Base-by-base conservation (phyloP, 495 filamentous ascomycete genomes). In the Aspergillus sclerotiicarbonarius region DNA sequence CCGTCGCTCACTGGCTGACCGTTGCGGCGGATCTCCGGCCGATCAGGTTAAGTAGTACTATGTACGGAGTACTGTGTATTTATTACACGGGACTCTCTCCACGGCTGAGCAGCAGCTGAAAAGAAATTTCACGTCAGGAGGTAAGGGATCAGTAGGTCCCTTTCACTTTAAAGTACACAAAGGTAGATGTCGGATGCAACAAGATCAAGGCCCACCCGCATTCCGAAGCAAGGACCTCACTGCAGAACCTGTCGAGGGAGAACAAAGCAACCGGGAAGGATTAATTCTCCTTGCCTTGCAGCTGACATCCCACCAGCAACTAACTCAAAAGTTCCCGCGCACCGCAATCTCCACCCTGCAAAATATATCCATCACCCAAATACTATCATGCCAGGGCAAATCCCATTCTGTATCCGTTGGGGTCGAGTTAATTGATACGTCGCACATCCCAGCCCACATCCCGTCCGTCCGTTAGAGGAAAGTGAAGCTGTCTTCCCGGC, bases 21-120 rank as follows among this genome's bases (percentile, higher is more conserved):
- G 55, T 57, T 57, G 25, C 31, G 32, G 54, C 47, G 55, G 55
- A 48, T 45, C 55, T 15, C n/a, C 35, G 53, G 54, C 54, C 54
- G 54, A 56, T 56, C 33, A 35, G 9, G 33, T 35, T 35, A 3
- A 13, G 31, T 10, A n/a, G n/a, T n/a, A n/a, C n/a, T n/a, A n/a
- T n/a, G n/a, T n/a, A n/a, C n/a, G n/a, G n/a, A n/a, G n/a, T n/a
- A n/a, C n/a, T n/a, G n/a, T n/a, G n/a, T n/a, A n/a, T n/a, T n/a
- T n/a, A n/a, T n/a, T n/a, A n/a, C n/a, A n/a, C n/a, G n/a, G n/a
- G n/a, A n/a, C 25, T 25, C 25, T 25, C 25, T 25, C 25, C 25
- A 25, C 25, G 25, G 25, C 25, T 25, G 25, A 25, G 5, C 25
- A 25, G 25, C 25, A 25, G 25, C 25, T 2, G 25, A 25, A 2